phyloP scores from a whole-genome alignment of 768 basidiomycete genomes.

The Sarcomyxa edulis region DNA sequence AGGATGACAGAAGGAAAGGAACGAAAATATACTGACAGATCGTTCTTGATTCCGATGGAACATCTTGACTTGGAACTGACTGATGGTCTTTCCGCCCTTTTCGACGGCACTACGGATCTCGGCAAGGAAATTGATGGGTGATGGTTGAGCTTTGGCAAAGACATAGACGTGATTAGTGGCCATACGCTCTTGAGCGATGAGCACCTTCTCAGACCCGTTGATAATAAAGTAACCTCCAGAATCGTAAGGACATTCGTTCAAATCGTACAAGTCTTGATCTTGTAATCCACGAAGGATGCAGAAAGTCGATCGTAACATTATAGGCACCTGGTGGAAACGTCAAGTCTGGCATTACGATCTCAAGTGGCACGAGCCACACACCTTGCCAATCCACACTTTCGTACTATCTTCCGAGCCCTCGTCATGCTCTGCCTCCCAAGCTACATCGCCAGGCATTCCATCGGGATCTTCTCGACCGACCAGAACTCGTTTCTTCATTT shows the following conservation, averaged over 20 bases:
- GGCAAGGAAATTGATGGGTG: slow-evolving; percentile 91
- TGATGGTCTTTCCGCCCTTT: slow-evolving; percentile 96
- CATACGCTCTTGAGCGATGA: slow-evolving; percentile 99
- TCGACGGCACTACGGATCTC: slow-evolving; percentile 98
- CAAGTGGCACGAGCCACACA: slow-evolving; percentile 20
- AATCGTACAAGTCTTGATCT: slow-evolving; percentile 78
- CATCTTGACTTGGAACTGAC: slow-evolving; percentile 97
- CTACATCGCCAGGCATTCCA: slow-evolving; percentile 73
- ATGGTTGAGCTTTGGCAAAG: slow-evolving; percentile 96
- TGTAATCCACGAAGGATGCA: slow-evolving; percentile 81
- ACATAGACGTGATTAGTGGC: slow-evolving; percentile 99
- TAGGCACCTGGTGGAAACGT: slow-evolving; percentile 65
- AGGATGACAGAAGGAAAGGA: slow-evolving; percentile 5
- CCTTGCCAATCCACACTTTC: slow-evolving; percentile 96
- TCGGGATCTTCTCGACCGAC: slow-evolving; percentile 78
- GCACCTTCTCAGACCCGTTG: slow-evolving; percentile 99
- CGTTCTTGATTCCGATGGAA: slow-evolving; percentile 88
- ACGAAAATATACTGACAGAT: slow-evolving; percentile 48
- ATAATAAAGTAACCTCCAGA: slow-evolving; percentile 99
- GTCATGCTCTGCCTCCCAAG: slow-evolving; percentile 72
- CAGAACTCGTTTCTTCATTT: slow-evolving; percentile 85
- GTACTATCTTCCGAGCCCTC: slow-evolving; percentile 58
- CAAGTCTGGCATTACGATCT: neutral
- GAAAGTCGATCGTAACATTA: slow-evolving; percentile 95
- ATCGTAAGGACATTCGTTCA: slow-evolving; percentile 98